Evolutionary conservation across 2,329 filamentous ascomycete species (phyloP), one percentile per base, ranked within the genome.

Genomic region (Aspergillus luchuensis): DNA sequence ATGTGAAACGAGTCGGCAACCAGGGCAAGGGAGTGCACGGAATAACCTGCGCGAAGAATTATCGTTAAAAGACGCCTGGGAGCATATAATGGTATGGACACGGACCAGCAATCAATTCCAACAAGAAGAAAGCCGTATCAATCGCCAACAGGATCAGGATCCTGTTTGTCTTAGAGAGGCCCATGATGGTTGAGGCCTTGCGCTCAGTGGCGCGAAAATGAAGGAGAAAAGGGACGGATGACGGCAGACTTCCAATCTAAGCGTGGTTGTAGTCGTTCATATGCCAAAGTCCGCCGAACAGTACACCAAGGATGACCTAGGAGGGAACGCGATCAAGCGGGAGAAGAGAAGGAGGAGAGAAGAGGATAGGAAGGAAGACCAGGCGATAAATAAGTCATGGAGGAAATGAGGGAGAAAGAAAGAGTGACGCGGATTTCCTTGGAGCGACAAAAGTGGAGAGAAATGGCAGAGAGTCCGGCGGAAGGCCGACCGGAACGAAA

Each of bases 1-100:
- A 99, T 99, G 80, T 99, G 95, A 78, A 99, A 99, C 62, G 95
- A 92, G 81, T 99, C 95, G 57, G 95, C 95, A 73, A 96, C 92
- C 61, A 99, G 85, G 39, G 95, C 95, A 68, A 99, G 85, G 17
- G 95, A 98, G 73, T 93, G 89, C 62, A 96, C 92, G 65, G 89
- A 81, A 81, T 97, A 91, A 63, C 95, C 84, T 85, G 64, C 43
- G 33, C 13, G 39, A 10, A 33, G 53, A 52, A 47, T 15, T 13
- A 23, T 13, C 28, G 59, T 73, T 38, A 71, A 72, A 67, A 30
- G 39, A 28, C 52, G n/a, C 8, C 28, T 11, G 28, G 8, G 23
- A 21, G 3, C 19, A 19, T 10, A n/a, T 21, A 45, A 36, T 2
- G 5, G 33, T 7, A 30, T 19, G 15, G 28, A 11, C 17, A 73